phyloP scores from a whole-genome alignment of 1,139 yeast species.

The Kodamaea anthophila region DNA sequence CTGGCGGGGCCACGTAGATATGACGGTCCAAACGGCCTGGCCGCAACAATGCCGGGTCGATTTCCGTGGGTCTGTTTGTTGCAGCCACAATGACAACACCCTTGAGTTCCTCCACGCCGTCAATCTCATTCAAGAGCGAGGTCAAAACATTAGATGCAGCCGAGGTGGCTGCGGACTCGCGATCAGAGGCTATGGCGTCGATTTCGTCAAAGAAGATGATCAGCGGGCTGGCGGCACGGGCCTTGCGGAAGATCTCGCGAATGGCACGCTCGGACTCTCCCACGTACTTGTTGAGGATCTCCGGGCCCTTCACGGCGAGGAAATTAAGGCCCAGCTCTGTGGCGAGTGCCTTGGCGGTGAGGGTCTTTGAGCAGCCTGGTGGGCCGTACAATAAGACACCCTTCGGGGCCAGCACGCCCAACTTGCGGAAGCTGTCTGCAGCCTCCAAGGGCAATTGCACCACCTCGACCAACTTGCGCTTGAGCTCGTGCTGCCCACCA shows the following conservation, averaged over 20 bases:
- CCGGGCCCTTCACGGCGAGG: slow-evolving; percentile 93
- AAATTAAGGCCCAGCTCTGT: slow-evolving; percentile 92
- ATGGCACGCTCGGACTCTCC: slow-evolving; percentile 91
- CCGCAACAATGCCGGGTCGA: slow-evolving; percentile 84
- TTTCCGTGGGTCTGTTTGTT: slow-evolving; percentile 88
- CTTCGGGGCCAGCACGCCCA: slow-evolving; percentile 88
- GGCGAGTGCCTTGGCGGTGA: slow-evolving; percentile 91
- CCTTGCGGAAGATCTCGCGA: slow-evolving; percentile 84
- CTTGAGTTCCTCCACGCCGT: slow-evolving; percentile 89
- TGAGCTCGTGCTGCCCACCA: slow-evolving; percentile 87
- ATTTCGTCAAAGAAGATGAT: slow-evolving; percentile 92
- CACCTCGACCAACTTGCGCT: slow-evolving; percentile 76
- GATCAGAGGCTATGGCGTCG: slow-evolving; percentile 79
- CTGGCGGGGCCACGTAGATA: slow-evolving; percentile 90
- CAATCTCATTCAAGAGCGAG: slow-evolving; percentile 85
- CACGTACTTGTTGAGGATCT: slow-evolving; percentile 85
- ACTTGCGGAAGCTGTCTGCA: slow-evolving; percentile 61
- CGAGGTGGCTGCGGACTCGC: slow-evolving; percentile 56
- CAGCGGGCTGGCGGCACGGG: slow-evolving; percentile 89
- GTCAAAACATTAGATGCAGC: slow-evolving; percentile 86
- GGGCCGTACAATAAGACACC: slow-evolving; percentile 92
- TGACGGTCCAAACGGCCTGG: slow-evolving; percentile 94
- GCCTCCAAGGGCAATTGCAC: slow-evolving; percentile 89
- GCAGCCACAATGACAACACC: slow-evolving; percentile 95
- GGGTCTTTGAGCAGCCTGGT: slow-evolving; percentile 93